Evolutionary conservation across 805 yeast species (phyloP).

Genomic region (Metschnikowia rubicola): DNA sequence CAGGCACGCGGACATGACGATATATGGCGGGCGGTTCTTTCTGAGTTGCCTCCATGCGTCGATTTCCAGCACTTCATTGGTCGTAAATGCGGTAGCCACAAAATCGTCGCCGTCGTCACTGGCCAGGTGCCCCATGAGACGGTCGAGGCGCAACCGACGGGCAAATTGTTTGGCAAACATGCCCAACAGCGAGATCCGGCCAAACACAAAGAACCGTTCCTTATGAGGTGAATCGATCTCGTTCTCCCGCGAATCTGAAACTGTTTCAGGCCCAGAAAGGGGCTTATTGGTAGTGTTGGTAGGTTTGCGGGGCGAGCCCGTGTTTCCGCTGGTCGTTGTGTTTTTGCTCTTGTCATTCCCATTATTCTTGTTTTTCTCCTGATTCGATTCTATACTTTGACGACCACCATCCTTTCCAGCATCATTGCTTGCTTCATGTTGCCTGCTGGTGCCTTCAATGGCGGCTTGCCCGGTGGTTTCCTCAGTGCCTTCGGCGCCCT

Average conservation of each 20-base stretch:
- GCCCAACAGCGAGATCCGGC: conserved; percentile 1
- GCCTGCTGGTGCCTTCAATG: background rate
- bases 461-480: background rate
- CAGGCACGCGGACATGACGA: conserved; percentile 8
- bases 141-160: background rate
- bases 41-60: conserved; percentile 2
- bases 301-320: too few relatives aligned
- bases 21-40: background rate
- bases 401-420: too few relatives aligned
- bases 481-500: background rate
- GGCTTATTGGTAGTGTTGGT: too few relatives aligned
- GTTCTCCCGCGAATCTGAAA: too few relatives aligned
- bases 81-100: too few relatives aligned
- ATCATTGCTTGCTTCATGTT: background rate
- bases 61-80: background rate
- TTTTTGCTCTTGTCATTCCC: too few relatives aligned
- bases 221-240: too few relatives aligned
- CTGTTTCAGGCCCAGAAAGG: too few relatives aligned
- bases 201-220: background rate
- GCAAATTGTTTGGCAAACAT: conserved; percentile 1
- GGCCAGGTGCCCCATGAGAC: background rate
- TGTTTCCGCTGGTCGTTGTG: too few relatives aligned
- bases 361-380: too few relatives aligned
- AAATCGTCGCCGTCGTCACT: background rate
- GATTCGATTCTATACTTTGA: too few relatives aligned